Evolutionary conservation across 2,329 filamentous ascomycete genomes (phyloP).

Genomic region (Chalaropsis ovoidea): DNA sequence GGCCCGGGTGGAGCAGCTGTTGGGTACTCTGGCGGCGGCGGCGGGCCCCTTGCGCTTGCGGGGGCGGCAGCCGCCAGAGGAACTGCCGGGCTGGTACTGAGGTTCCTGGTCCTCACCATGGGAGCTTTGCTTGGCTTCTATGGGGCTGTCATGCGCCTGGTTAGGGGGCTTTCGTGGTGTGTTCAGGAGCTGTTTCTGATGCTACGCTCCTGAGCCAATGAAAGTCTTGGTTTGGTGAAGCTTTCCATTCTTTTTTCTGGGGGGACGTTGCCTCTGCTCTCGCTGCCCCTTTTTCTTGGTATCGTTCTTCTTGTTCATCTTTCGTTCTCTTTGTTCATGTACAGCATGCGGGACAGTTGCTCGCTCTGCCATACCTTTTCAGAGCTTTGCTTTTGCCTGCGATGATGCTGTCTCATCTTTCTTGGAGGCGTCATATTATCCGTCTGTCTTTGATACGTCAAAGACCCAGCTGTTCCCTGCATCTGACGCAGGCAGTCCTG

Average conservation of each 20-base stretch:
- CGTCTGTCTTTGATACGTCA: neutral
- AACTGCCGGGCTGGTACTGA: slow-evolving; percentile 21
- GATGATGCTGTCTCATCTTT: neutral
- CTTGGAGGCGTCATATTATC: neutral
- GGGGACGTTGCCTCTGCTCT: neutral
- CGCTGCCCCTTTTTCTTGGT: neutral
- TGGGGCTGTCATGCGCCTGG: slow-evolving; percentile 23
- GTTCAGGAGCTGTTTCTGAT: slow-evolving; percentile 23
- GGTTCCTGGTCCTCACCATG: slow-evolving; percentile 23
- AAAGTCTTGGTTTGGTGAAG: neutral
- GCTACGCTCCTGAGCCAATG: slow-evolving; percentile 19
- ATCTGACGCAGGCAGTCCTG: neutral
- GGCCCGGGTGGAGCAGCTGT: slow-evolving; percentile 13
- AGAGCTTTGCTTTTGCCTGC: slow-evolving; percentile 18
- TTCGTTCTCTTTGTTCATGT: neutral
- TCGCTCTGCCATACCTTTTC: slow-evolving; percentile 17
- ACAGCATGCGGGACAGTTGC: slow-evolving; percentile 1
- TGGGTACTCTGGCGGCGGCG: neutral
- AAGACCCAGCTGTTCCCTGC: neutral
- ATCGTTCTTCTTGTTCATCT: neutral
- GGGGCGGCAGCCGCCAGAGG: neutral
- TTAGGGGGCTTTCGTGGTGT: slow-evolving; percentile 25
- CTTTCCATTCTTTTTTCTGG: neutral
- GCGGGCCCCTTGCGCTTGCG: slow-evolving; percentile 13
- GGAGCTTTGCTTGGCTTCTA: slow-evolving; percentile 24